phyloP scores from a whole-genome alignment of 2,329 filamentous ascomycete species.

The Cladosporium sp. region DNA sequence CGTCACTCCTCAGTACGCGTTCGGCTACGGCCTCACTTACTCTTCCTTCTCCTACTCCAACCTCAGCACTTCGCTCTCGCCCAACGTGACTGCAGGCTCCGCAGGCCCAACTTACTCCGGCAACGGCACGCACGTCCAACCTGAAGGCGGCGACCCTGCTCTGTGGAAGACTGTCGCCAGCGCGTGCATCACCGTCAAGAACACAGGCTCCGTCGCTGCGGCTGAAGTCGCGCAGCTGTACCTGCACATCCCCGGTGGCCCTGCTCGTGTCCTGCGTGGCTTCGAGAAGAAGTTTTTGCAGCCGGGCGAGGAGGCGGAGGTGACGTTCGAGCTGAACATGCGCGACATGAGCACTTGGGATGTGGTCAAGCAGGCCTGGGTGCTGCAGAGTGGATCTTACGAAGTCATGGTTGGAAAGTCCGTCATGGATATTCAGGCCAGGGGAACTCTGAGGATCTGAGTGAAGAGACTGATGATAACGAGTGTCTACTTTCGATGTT shows the following conservation, averaged over 20 bases:
- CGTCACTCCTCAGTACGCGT: slow-evolving; percentile 40
- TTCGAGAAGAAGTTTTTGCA: slow-evolving; percentile 37
- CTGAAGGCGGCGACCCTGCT: slow-evolving; percentile 33
- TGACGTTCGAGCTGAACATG: slow-evolving; percentile 35
- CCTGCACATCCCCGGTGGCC: slow-evolving; percentile 52
- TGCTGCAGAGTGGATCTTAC: not conserved
- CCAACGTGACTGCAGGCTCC: slow-evolving; percentile 42
- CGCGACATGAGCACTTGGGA: slow-evolving; percentile 44
- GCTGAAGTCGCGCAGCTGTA: slow-evolving; percentile 57
- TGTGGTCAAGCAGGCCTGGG: slow-evolving; percentile 37
- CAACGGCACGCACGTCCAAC: slow-evolving; percentile 30
- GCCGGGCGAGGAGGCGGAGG: slow-evolving; percentile 17
- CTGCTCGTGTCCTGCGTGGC: slow-evolving; percentile 24
- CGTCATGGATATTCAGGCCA: slow-evolving; percentile 3
- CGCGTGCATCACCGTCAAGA: slow-evolving; percentile 57
- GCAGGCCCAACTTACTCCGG: slow-evolving; percentile 55
- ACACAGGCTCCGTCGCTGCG: slow-evolving; percentile 53
- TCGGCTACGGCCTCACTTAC: slow-evolving; percentile 44
- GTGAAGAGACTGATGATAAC: no score
- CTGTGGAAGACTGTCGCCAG: slow-evolving; percentile 61
- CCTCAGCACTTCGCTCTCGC: slow-evolving; percentile 39
- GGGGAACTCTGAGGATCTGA: not conserved
- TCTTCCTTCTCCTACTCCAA: slow-evolving; percentile 39
- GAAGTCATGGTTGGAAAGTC: slow-evolving; percentile 6
- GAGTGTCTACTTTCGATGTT: no score